Conservation (phyloP, 2,329 filamentous ascomycete genomes). For the Gremmenia infestans region DNA sequence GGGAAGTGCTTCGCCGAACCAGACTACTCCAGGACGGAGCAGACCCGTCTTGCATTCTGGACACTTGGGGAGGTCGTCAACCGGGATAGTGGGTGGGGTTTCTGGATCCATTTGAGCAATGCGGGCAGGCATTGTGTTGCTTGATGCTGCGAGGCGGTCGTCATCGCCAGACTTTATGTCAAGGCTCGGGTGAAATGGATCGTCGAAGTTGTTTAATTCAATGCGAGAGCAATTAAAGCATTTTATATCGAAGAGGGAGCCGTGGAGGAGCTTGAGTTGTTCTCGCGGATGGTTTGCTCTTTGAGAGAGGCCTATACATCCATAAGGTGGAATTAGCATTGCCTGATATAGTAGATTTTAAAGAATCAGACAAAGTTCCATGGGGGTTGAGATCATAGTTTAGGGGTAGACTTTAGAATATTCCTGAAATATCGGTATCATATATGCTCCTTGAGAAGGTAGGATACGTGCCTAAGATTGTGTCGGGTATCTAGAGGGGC, state of each 20-base stretch:
- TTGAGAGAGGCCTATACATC: constrained; percentile 47
- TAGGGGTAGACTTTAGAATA: too few relatives aligned
- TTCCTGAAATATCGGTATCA: too few relatives aligned
- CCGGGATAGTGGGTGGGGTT: constrained; percentile 4
- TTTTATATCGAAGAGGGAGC: constrained; percentile 76
- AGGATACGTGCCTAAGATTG: too few relatives aligned
- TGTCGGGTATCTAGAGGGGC: neutral
- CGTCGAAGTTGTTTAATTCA: constrained; percentile 62
- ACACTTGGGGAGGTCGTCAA: constrained; percentile 58
- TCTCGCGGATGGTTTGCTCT: constrained; percentile 64
- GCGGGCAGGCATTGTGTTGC: neutral
- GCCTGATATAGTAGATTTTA: too few relatives aligned
- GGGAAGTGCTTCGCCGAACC: constrained; percentile 78
- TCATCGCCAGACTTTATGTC: constrained; percentile 38
- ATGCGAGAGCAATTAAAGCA: constrained; percentile 70
- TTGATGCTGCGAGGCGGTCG: constrained; percentile 31
- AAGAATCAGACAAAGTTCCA: too few relatives aligned
- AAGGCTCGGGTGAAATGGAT: constrained; percentile 75
- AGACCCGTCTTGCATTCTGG: constrained; percentile 51
- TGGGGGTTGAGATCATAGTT: too few relatives aligned
- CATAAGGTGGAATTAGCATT: too few relatives aligned
- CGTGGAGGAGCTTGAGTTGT: constrained; percentile 72
- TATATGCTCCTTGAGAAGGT: too few relatives aligned
- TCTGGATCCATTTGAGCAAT: neutral
- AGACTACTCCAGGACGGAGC: constrained; percentile 77